Conservation (phyloP, 192 early-diverging fungal genomes). For the Umbelopsis vinacea region DNA sequence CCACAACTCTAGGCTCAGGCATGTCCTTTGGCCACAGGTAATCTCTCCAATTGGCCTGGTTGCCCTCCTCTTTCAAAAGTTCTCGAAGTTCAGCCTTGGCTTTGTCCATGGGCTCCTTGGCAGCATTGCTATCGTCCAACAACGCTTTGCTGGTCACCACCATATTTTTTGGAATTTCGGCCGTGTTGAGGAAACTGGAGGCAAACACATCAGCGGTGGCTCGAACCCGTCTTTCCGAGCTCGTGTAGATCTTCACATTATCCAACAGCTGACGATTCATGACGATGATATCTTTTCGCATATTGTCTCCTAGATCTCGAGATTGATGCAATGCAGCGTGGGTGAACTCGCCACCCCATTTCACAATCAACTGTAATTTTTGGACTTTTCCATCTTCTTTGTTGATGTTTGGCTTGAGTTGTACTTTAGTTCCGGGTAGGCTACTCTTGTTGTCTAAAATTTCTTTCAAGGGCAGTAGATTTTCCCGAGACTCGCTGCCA, state of each 20-base stretch:
- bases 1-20: constrained; percentile 48
- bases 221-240: constrained; percentile 86
- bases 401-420: constrained; percentile 79
- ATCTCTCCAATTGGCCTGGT: constrained; percentile 32
- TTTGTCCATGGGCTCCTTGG: constrained; percentile 91
- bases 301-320: constrained; percentile 88
- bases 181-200: constrained; percentile 63
- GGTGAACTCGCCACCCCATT: constrained; percentile 98
- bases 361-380: constrained; percentile 90
- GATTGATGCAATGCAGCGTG: constrained; percentile 91
- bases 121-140: constrained; percentile 93
- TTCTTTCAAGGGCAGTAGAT: constrained; percentile 68
- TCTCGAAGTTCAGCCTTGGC: constrained; percentile 76
- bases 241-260: constrained; percentile 84
- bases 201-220: constrained; percentile 83
- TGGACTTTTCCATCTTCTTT: constrained; percentile 59
- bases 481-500: constrained; percentile 57
- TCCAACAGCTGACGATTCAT: constrained; percentile 87
- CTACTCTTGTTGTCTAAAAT: constrained; percentile 82
- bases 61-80: constrained; percentile 43
- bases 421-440: constrained; percentile 90
- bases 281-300: constrained; percentile 89
- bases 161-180: constrained; percentile 60
- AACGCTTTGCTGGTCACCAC: constrained; percentile 85
- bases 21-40: constrained; percentile 45